Base-by-base conservation (phyloP, 2,329 filamentous ascomycete genomes). In the Ophiostoma fasciatum region DNA sequence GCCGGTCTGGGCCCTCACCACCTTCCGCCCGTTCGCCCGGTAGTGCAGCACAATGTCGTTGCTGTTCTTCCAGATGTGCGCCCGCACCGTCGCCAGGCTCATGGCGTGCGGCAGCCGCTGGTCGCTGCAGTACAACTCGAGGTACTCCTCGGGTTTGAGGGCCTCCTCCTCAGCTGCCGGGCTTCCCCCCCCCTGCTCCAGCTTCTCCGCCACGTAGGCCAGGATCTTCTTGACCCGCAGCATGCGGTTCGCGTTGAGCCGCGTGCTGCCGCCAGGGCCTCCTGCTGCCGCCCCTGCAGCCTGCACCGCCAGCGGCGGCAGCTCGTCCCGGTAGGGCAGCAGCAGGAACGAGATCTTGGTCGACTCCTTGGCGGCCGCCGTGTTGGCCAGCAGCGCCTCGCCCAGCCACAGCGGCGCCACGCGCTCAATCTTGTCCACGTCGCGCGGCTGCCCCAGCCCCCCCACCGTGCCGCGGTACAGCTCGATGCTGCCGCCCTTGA, bases 211-310 rank as follows among this genome's bases (percentile, higher is more conserved):
- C 14, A 98, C 74, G 49, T 98, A 98, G 0, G 77, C 74, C 39
- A 96, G 61, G 17, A 98, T 90, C 64, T 98, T 98, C 61, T 84
- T 88, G 4, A 92, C 84, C 31, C 90, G 74, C 34, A 98, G 66
- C 90, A 98, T 96, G 37, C 88, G 74, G 52, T 96, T 98, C 10
- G 90, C 90, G 53, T 96, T 98, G 35, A 98, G 67, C 18, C 90
- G 78, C 46, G 87, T 88, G 55, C 88, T 93, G 35, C 78, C 79
- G 51, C 93, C 85, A 11, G 15, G 4, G 20, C 13, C 10, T 19
- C n/a, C 12, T 4, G 22, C 22, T 23, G 20, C 20, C 9, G 22
- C 22, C 12, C 9, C 20, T 13, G 20, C 34, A 5, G 4, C 3
- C 4, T 74, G 58, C 18, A 75, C 71, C 22, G 79, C 72, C 33